These are phyloP conservation scores for Thelonectria discophora DNA, from an alignment of 2,329 filamentous ascomycete species.

Conservation along the genomic window DNA sequence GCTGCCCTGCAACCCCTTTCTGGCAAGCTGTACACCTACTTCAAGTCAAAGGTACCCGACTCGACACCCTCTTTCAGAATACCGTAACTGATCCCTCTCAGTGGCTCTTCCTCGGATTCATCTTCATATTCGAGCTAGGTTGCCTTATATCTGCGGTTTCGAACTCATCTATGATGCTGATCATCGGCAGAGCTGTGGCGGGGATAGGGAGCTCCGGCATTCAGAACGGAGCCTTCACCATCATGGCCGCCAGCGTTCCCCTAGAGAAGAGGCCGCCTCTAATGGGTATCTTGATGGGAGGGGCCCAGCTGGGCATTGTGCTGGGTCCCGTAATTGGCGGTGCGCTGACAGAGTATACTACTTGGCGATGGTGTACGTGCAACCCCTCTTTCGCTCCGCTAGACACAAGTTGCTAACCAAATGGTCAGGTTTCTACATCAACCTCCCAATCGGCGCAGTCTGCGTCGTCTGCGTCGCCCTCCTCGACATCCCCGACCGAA, in stretches of 20 bases:
- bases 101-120: constrained; percentile 43
- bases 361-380: constrained; percentile 57
- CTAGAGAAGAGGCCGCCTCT: constrained; percentile 41
- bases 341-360: constrained; percentile 49
- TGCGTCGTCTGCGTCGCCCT: constrained; percentile 46
- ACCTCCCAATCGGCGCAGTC: constrained; percentile 55
- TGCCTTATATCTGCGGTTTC: constrained; percentile 59
- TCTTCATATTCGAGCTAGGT: constrained; percentile 50
- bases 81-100: constrained; percentile 30
- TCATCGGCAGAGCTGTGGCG: constrained; percentile 59
- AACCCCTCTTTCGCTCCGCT: not conserved
- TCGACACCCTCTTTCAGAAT: constrained; percentile 45
- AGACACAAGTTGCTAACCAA: constrained; percentile 20
- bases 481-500: constrained; percentile 49
- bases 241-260: constrained; percentile 44
- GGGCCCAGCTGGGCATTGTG: constrained; percentile 55
- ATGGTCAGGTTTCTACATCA: constrained; percentile 54
- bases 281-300: constrained; percentile 43
- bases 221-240: constrained; percentile 48
- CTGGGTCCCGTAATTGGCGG: constrained; percentile 59
- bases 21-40: constrained; percentile 59
- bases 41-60: constrained; percentile 34
- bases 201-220: constrained; percentile 58
- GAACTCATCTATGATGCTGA: constrained; percentile 55
- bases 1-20: constrained; percentile 60